Evolutionary conservation across 805 yeast genomes (phyloP).

Genomic region (Candida bentonensis): DNA sequence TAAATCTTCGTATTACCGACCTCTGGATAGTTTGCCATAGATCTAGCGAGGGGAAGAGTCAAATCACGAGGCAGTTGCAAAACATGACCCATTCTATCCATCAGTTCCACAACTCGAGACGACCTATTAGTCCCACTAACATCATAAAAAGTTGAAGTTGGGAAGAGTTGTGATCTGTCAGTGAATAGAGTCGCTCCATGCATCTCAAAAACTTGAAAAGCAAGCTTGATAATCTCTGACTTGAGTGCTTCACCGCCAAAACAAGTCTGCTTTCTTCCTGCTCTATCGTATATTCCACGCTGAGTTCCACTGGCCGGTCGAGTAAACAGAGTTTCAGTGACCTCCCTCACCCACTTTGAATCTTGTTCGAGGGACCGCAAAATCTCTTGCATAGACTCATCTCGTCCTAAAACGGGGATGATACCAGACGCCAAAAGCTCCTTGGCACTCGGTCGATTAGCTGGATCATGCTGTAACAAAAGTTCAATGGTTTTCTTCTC

Average conservation of each 20-base stretch:
- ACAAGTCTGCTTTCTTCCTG: slow-evolving; percentile 3
- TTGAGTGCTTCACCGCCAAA: slow-evolving; percentile 42
- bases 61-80: slow-evolving; percentile 82
- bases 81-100: slow-evolving; percentile 79
- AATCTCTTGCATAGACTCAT: slow-evolving; percentile 79
- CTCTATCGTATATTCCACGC: slow-evolving; percentile 63
- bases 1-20: slow-evolving; percentile 26
- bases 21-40: slow-evolving; percentile 52
- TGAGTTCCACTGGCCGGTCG: slow-evolving; percentile 77
- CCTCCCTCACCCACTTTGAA: slow-evolving; percentile 90
- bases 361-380: slow-evolving; percentile 73
- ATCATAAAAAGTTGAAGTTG: slow-evolving; percentile 60
- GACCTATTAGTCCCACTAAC: slow-evolving; percentile 12
- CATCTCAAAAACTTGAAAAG: slow-evolving; percentile 47
- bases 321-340: slow-evolving; percentile 69
- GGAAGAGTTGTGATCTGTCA: slow-evolving; percentile 56
- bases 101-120: slow-evolving; percentile 59
- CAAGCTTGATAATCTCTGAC: slow-evolving; percentile 43
- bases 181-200: slow-evolving; percentile 84
- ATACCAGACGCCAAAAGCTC: slow-evolving; percentile 65
- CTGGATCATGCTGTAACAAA: slow-evolving; percentile 69
- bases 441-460: slow-evolving; percentile 64
- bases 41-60: slow-evolving; percentile 79
- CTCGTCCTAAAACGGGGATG: slow-evolving; percentile 81
- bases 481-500: slow-evolving; percentile 57